These are phyloP conservation scores for Henckelia pumila DNA, from an alignment of 257 asterid genomes.

Conservation along the genomic window DNA sequence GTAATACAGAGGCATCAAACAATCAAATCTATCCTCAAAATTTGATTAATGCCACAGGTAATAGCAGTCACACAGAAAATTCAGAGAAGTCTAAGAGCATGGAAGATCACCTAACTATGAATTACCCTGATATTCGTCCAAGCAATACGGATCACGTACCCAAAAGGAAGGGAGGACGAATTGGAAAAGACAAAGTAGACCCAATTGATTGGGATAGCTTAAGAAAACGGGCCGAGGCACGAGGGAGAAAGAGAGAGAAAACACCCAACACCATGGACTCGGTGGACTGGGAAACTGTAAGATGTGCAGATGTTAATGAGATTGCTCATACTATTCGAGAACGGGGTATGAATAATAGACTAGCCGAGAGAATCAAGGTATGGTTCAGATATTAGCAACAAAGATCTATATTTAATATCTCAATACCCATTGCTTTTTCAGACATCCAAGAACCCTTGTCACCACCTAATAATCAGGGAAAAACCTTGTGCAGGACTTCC, in stretches of 20 bases:
- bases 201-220: conserved; percentile 70
- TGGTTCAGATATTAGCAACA: conserved; percentile 15
- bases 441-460: neutral
- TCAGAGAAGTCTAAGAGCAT: conserved; percentile 41
- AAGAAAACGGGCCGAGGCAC: conserved; percentile 47
- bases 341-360: conserved; percentile 95
- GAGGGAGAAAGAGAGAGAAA: conserved; percentile 49
- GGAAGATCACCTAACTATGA: conserved; percentile 45
- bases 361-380: conserved; percentile 92
- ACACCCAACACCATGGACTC: conserved; percentile 67
- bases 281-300: conserved; percentile 92
- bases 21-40: conserved; percentile 29
- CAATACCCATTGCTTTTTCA: neutral
- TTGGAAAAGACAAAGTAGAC: conserved; percentile 50
- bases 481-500: neutral
- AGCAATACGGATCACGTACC: conserved; percentile 35
- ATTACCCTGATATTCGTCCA: conserved; percentile 23
- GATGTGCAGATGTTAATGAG: conserved; percentile 75
- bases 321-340: conserved; percentile 81
- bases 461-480: neutral
- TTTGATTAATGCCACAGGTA: conserved; percentile 43
- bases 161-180: conserved; percentile 45
- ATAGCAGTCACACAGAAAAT: conserved; percentile 36
- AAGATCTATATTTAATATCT: neutral
- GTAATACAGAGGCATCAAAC: conserved; percentile 34